Evolutionary conservation across 164 flowering plant genomes (phyloP).

Genomic region (Dillenia turbinata): DNA sequence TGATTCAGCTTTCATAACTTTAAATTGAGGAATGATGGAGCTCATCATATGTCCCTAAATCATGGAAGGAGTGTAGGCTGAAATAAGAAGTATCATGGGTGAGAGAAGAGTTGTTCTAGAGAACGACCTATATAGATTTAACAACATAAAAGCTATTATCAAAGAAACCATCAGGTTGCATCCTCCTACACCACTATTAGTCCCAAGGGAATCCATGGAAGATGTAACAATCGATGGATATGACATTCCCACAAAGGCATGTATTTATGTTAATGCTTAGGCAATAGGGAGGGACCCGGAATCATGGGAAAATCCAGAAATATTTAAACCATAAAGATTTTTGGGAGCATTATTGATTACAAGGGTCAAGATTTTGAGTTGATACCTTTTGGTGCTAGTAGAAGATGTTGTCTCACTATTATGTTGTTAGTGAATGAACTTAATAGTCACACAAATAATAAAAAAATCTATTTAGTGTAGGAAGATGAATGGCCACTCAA

Average conservation of each 20-base stretch:
- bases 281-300: constrained; percentile 50
- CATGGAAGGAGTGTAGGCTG: constrained; percentile 39
- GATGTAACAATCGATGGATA: constrained; percentile 33
- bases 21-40: constrained; percentile 65
- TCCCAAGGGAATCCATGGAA: constrained; percentile 51
- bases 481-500: too few species aligned
- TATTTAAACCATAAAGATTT: constrained; percentile 43
- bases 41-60: constrained; percentile 39
- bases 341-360: constrained; percentile 32
- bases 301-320: constrained; percentile 39
- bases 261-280: constrained; percentile 46
- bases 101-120: constrained; percentile 29
- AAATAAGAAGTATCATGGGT: constrained; percentile 33
- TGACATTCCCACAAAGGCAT: constrained; percentile 37
- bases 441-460: too few species aligned
- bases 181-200: constrained; percentile 42
- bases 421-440: too few species aligned
- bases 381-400: constrained; percentile 49
- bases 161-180: constrained; percentile 53
- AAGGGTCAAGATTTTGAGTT: constrained; percentile 42
- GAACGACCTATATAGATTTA: constrained; percentile 29
- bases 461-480: too few species aligned
- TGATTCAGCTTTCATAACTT: constrained; percentile 44
- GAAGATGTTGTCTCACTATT: constrained; percentile 50
- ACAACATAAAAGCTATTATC: constrained; percentile 43